Evolutionary conservation across 169 alveolate species (phyloP).

Genomic region (Amoebophrya sp.): DNA sequence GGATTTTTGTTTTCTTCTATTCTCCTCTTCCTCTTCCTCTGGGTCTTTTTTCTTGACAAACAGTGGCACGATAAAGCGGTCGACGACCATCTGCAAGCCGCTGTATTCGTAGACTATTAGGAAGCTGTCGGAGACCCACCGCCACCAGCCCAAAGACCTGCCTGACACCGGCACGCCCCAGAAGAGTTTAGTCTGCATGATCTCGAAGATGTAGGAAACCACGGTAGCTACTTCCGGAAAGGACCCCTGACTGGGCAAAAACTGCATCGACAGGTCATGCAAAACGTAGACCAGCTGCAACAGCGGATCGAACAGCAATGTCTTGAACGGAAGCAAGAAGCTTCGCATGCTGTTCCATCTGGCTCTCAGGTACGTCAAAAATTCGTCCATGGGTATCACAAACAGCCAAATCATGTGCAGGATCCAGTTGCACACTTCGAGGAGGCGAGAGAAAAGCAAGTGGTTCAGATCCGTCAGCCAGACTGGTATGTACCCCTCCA

Average conservation of each 20-base stretch:
- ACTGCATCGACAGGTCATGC: not conserved
- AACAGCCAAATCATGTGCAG: not conserved
- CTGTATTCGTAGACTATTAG: not conserved
- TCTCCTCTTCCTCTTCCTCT: too few species aligned
- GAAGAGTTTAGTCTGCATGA: not conserved
- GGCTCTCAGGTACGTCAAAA: not conserved
- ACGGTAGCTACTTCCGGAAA: too few species aligned
- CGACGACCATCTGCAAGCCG: not conserved
- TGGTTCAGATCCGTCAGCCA: not conserved
- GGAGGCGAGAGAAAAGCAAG: not conserved
- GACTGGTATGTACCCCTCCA: not conserved
- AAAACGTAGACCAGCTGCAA: not conserved
- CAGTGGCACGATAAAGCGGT: not conserved
- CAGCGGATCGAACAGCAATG: not conserved
- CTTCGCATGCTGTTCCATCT: not conserved
- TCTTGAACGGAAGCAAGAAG: not conserved
- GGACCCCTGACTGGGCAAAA: too few species aligned
- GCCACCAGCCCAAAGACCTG: not conserved
- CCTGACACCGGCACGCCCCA: constrained; percentile 15
- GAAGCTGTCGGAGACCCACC: not conserved
- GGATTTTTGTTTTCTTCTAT: too few species aligned
- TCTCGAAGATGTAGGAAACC: not conserved
- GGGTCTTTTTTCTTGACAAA: not conserved
- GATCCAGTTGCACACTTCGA: too few species aligned
- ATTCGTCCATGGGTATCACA: not conserved